Base-by-base conservation (phyloP, 768 basidiomycete species). In the Lactarius psammicola region DNA sequence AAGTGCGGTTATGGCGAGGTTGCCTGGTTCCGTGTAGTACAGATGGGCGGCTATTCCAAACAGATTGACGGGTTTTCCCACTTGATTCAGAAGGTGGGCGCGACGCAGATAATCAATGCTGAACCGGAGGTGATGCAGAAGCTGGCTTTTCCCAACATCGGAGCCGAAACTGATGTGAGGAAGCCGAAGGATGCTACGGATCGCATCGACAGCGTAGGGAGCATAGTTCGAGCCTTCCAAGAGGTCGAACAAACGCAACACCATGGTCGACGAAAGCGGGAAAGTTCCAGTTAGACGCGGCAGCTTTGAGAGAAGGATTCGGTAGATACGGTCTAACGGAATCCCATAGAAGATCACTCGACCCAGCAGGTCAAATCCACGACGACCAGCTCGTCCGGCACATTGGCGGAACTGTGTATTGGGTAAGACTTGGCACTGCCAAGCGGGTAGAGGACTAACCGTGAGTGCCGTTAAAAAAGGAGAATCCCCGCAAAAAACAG, bases 261-360 rank as follows among this genome's bases (percentile, higher is more conserved):
- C 78, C 69, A 89, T 81, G 0, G 88, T 90, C 2, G 86, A 82
- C 0, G 87, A 87, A 31, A 89, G 70, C 0, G 88, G 89, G 75
- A 88, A 90, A 63, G 80, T 83, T 20, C 85, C 87, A 38, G 82
- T 80, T 4, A 89, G 79, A 15, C 82, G 80, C 5, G 87, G 89
- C 28, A 87, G 78, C 69, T 79, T 83, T 18, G 89, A 90, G 0
- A 89, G 74, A 7, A 86, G 77, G 30, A 91, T 76, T 31, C 87
- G 82, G 67, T 87, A 84, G 4, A 88, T 83, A 46, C 87, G 80
- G 64, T 86, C 83, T 72, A 87, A 79, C 4, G 87, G 75, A 8
- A 90, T 72, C 28, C 87, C 88, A 70, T 87, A 89, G 76, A 91
- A 90, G 2, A 90, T 78, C 44, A 90, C 88, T 60, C 87, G 87